Percentiles rank a stretch among this genome's conserved stretches.
Evolutionary conservation across 2,329 filamentous ascomycete genomes (phyloP).

Genomic region (Cordyceps militaris): DNA sequence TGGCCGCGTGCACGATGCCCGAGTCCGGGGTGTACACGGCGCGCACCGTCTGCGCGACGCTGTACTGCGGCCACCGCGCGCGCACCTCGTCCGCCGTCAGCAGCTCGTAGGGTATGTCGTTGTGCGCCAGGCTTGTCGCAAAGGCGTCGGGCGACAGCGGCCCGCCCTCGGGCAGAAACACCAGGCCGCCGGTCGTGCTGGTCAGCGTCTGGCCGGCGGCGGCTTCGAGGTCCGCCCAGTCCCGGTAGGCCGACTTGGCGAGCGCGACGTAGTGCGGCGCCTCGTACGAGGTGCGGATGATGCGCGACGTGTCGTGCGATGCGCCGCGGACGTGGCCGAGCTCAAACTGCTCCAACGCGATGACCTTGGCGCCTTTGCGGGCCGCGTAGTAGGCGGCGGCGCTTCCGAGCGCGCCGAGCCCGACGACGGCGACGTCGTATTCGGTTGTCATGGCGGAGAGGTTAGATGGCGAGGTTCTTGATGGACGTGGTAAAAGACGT

Average conservation of each 20-base stretch:
- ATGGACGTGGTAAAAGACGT: neutral
- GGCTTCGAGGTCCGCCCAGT: slow-evolving; percentile 19
- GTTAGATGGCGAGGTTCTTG: neutral
- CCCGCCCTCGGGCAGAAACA: slow-evolving; percentile 18
- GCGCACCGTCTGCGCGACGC: slow-evolving; percentile 13
- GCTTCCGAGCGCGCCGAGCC: slow-evolving; percentile 15
- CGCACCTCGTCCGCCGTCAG: slow-evolving; percentile 15
- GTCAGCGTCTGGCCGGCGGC: slow-evolving; percentile 17
- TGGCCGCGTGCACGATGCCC: slow-evolving; percentile 17
- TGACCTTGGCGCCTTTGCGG: slow-evolving; percentile 19
- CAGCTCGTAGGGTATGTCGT: slow-evolving; percentile 17
- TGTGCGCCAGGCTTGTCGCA: slow-evolving; percentile 8
- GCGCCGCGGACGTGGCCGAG: slow-evolving; percentile 20
- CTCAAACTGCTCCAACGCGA: slow-evolving; percentile 22
- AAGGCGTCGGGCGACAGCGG: neutral
- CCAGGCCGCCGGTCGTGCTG: slow-evolving; percentile 19
- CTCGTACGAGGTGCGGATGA: slow-evolving; percentile 19
- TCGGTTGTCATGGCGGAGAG: neutral
- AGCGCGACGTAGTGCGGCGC: slow-evolving; percentile 20
- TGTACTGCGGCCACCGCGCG: slow-evolving; percentile 19
- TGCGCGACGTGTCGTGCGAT: slow-evolving; percentile 21
- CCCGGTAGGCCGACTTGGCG: slow-evolving; percentile 19
- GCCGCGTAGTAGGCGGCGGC: slow-evolving; percentile 16
- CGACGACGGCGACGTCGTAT: slow-evolving; percentile 14
- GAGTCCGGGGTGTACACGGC: slow-evolving; percentile 20